Evolutionary conservation across 768 basidiomycete species (phyloP).

Genomic region (Lentinula aciculospora): DNA sequence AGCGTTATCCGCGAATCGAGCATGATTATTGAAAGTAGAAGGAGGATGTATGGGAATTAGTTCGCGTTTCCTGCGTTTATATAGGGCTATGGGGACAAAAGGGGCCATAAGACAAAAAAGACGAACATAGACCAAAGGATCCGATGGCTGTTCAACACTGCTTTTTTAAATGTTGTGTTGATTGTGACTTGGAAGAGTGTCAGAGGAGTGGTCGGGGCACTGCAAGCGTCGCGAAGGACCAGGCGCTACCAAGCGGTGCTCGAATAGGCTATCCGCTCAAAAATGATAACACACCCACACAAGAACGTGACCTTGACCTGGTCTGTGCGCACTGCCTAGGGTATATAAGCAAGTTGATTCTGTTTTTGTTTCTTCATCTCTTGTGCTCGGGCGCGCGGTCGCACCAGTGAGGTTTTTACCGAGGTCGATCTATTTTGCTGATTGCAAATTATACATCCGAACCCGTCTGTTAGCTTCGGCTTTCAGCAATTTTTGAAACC

Average conservation of each 20-base stretch:
- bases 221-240: too few species aligned
- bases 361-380: conserved; percentile 14
- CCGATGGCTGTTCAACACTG: neutral
- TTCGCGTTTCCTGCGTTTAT: neutral
- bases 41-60: neutral
- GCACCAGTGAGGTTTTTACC: conserved; percentile 90
- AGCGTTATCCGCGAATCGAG: neutral
- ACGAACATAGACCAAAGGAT: neutral
- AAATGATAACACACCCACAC: too few species aligned
- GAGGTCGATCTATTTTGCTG: conserved; percentile 93
- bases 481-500: conserved; percentile 87
- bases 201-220: neutral
- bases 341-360: neutral
- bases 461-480: conserved; percentile 86
- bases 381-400: conserved; percentile 96
- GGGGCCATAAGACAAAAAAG: neutral
- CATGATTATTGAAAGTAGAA: neutral
- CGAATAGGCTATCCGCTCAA: too few species aligned
- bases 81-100: neutral
- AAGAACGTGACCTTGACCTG: neutral
- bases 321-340: neutral
- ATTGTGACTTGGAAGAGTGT: neutral
- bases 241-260: too few species aligned
- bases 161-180: too few species aligned
- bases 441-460: conserved; percentile 98